Conservation (phyloP, 345 rosid genomes). For the Pistacia integerrima region DNA sequence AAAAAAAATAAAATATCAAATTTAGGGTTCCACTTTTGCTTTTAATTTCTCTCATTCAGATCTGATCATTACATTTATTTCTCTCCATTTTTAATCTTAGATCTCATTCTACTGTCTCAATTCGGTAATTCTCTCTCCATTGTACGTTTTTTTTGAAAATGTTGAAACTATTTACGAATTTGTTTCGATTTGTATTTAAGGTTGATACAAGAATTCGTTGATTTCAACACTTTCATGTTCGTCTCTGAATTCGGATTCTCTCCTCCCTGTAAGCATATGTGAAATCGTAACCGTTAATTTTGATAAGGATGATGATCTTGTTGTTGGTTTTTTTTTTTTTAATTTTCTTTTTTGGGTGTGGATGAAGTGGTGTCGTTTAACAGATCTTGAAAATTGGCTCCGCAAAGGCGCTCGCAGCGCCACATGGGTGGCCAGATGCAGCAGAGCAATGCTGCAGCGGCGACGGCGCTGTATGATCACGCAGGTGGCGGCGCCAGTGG, state of each 20-base stretch:
- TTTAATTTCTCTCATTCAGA: conserved; percentile 3
- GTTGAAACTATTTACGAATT: conserved; percentile 16
- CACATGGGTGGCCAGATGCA: conserved; percentile 99
- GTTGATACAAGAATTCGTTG: conserved; percentile 12
- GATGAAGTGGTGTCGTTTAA: conserved; percentile 46
- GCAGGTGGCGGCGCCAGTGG: conserved; percentile 35
- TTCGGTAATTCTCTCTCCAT: conserved; percentile 21
- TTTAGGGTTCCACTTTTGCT: conserved; percentile 24
- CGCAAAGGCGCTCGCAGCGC: conserved; percentile 99
- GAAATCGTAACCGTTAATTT: not conserved
- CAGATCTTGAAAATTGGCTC: conserved; percentile 97
- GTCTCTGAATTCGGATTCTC: conserved; percentile 49
- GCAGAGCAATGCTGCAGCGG: conserved; percentile 88
- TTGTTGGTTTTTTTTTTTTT: conserved; percentile 6
- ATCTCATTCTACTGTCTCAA: conserved; percentile 30
- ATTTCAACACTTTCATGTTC: conserved; percentile 47
- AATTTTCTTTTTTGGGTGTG: conserved; percentile 8
- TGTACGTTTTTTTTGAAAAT: conserved; percentile 2
- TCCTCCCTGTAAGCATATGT: conserved; percentile 53
- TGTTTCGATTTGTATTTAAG: not conserved
- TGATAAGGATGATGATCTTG: not conserved
- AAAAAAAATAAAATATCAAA: conserved; percentile 15
- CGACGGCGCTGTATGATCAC: conserved; percentile 73
- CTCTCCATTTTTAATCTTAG: conserved; percentile 23
- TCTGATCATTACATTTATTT: conserved; percentile 29